Conservation (phyloP, 208 protist species). For the Spongospora subterranea region DNA sequence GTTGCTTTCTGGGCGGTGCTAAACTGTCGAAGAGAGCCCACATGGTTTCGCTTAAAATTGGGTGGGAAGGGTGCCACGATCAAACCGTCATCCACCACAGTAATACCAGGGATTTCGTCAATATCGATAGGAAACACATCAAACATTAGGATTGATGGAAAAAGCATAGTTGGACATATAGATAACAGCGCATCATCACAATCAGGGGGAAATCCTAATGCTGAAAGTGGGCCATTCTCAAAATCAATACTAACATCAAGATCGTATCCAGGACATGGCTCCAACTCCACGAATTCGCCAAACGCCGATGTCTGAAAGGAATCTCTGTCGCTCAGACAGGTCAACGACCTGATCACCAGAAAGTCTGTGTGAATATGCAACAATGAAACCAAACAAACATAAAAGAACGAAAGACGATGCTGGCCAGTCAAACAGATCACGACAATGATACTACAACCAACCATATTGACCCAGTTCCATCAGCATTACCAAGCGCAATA, state of each 20-base stretch:
- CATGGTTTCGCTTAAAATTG: constrained; percentile 23
- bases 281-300: background rate
- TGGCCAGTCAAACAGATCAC: background rate
- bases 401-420: background rate
- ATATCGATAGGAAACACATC: constrained; percentile 15
- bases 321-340: background rate
- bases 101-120: background rate
- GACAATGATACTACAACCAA: background rate
- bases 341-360: background rate
- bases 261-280: background rate
- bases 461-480: background rate
- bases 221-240: constrained; percentile 21
- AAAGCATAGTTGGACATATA: background rate
- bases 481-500: background rate
- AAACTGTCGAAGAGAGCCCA: constrained; percentile 16
- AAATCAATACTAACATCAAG: background rate
- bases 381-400: background rate
- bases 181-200: constrained; percentile 37
- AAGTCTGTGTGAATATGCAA: background rate
- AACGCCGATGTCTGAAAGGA: background rate
- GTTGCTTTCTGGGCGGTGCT: background rate
- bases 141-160: background rate
- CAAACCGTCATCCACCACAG: background rate
- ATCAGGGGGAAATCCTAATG: constrained; percentile 9
- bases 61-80: background rate